Conservation (phyloP, 495 filamentous ascomycete genomes). For the Cercophora scortea region DNA sequence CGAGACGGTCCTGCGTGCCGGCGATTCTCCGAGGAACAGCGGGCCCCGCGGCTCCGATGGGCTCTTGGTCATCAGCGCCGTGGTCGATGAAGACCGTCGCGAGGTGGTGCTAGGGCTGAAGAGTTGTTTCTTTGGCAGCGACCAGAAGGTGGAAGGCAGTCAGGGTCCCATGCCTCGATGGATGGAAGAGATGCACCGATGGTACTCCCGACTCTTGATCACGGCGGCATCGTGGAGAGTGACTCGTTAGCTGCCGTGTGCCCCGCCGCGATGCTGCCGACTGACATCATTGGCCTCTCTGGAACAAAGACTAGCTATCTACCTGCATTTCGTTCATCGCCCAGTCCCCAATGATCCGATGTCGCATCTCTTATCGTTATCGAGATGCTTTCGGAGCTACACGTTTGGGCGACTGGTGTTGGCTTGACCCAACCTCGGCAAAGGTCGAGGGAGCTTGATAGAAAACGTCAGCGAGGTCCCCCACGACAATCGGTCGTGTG, state of each 20-base stretch:
- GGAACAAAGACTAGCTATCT: no score
- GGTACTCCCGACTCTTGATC: slow-evolving; percentile 58
- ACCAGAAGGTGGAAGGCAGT: slow-evolving; percentile 29
- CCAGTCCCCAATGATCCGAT: no score
- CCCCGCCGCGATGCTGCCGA: not conserved
- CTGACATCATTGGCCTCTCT: no score
- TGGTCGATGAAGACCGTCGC: slow-evolving; percentile 49
- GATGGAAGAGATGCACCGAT: slow-evolving; percentile 51
- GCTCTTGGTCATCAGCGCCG: slow-evolving; percentile 59
- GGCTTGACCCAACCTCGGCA: no score
- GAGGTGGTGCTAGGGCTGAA: slow-evolving; percentile 61
- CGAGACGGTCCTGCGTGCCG: slow-evolving; percentile 56
- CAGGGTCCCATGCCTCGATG: slow-evolving; percentile 46
- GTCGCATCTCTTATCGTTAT: no score
- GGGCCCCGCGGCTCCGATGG: slow-evolving; percentile 57
- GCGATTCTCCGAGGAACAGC: slow-evolving; percentile 52
- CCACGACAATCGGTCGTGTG: no score
- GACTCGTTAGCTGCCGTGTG: slow-evolving; percentile 1
- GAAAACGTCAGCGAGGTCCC: no score
- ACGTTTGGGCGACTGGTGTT: no score
- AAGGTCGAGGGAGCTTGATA: no score
- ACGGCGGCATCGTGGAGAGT: slow-evolving; percentile 41
- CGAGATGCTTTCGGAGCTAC: no score
- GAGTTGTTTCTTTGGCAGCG: slow-evolving; percentile 51
- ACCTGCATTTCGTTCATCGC: no score